A percentile compares a stretch with the other conserved stretches of the same genome.
phyloP scores from a whole-genome alignment of 495 filamentous ascomycete genomes.

The Neurospora sp. region DNA sequence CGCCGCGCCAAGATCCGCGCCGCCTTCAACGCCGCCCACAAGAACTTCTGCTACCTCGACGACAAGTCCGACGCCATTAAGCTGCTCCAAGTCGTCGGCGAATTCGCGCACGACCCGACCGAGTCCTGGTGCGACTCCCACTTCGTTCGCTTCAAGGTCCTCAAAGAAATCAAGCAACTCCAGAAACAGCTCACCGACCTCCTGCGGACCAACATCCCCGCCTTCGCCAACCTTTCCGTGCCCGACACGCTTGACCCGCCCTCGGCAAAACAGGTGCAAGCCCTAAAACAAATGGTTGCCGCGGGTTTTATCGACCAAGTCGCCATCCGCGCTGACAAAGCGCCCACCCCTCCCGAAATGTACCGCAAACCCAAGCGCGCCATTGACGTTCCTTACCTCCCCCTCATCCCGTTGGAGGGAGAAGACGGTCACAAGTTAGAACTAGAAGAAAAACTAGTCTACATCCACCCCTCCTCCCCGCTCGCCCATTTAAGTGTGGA shows the following conservation, averaged over 20 bases:
- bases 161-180: constrained; percentile 77
- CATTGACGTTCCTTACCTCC: constrained; percentile 83
- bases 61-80: constrained; percentile 82
- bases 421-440: constrained; percentile 24
- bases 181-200: constrained; percentile 74
- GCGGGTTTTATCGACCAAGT: constrained; percentile 94
- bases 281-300: constrained; percentile 81
- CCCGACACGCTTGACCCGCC: constrained; percentile 58
- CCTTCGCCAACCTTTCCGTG: constrained; percentile 48
- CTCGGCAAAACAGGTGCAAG: constrained; percentile 58
- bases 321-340: constrained; percentile 82
- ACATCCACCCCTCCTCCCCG: constrained; percentile 74
- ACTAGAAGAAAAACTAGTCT: constrained; percentile 48
- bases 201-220: constrained; percentile 62
- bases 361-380: constrained; percentile 64
- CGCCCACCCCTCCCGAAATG: constrained; percentile 61
- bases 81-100: constrained; percentile 76
- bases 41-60: constrained; percentile 71
- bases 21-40: constrained; percentile 65
- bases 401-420: constrained; percentile 60
- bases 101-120: constrained; percentile 57
- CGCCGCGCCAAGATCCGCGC: constrained; percentile 53
- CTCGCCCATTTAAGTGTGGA: constrained; percentile 59
- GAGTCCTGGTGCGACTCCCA: constrained; percentile 66
- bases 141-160: constrained; percentile 76